Evolutionary conservation across 2,329 filamentous ascomycete genomes (phyloP).

Genomic region (Metarhizium robertsii): DNA sequence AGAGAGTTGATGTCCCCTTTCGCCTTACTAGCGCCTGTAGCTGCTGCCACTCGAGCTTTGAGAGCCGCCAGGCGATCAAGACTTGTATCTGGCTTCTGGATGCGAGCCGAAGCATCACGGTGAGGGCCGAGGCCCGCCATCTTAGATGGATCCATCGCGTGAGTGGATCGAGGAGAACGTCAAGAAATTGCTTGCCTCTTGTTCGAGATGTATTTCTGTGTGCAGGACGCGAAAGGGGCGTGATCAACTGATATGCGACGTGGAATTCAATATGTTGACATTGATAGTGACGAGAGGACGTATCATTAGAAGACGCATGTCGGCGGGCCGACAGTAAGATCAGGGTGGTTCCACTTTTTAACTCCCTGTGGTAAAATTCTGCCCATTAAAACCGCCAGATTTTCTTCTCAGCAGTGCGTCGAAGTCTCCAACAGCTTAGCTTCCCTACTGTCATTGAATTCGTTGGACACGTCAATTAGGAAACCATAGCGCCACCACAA

Average conservation of each 20-base stretch:
- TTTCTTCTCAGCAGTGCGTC: neutral
- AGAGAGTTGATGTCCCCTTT: constrained; percentile 68
- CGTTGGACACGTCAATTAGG: too few relatives aligned
- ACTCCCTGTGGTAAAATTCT: neutral
- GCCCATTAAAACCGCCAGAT: neutral
- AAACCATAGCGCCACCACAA: too few relatives aligned
- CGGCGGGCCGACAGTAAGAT: too few relatives aligned
- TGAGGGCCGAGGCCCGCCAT: constrained; percentile 45
- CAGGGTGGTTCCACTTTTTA: neutral
- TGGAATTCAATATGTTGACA: neutral
- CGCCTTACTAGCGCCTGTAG: constrained; percentile 50
- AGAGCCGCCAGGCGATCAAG: constrained; percentile 65
- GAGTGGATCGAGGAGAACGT: neutral
- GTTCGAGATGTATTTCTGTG: neutral
- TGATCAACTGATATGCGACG: neutral
- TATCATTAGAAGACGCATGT: too few relatives aligned
- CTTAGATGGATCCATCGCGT: constrained; percentile 41
- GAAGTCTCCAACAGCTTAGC: too few relatives aligned
- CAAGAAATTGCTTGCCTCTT: neutral
- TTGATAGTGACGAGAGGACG: too few relatives aligned
- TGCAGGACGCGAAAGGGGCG: neutral
- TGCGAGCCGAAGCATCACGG: constrained; percentile 42
- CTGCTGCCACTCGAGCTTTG: constrained; percentile 70
- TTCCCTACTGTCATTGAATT: too few relatives aligned
- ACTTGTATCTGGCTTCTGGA: constrained; percentile 47